Evolutionary conservation across 441 rosid genomes (phyloP), one percentile per base, ranked within the genome.

Genomic region (Syzygium malaccense): DNA sequence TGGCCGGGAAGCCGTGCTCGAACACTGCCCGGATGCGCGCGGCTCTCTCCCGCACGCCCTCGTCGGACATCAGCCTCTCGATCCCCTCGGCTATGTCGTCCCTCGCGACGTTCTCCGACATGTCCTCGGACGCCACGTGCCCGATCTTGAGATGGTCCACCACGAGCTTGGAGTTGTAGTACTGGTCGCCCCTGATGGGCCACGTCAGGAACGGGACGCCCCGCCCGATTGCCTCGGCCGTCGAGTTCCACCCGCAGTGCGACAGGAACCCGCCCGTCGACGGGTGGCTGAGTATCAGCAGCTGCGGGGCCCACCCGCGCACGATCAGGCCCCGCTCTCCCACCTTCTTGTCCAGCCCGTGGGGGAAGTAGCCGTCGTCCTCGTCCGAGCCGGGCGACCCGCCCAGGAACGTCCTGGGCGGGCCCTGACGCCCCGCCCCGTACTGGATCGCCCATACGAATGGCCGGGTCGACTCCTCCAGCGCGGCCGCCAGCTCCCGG

Each of bases 401-500:
- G 4, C 75, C 87, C 20, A 71, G n/a, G 51, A 71, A 37, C 28
- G 51, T 71, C 51, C 17, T 11, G 51, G 57, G 54, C 37, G 71
- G 54, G n/a, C 89, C 91, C 19, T 0, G 79, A 0, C 79, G 79
- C 14, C 79, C 79, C 28, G 95, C 85, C 6, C 88, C 89, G 51
- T 90, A 68, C 88, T 89, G 93, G 75, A 94, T 91, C 6, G 87
- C 93, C 96, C 94, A 95, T 37, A 94, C 91, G 85, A 95, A 95
- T 45, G 93, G 90, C 17, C 85, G 85, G 71, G 87, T 86, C 32
- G 94, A 90, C 51, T 66, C 92, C 62, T 92, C 93, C 23, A 93
- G 60, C 19, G 95, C 95, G 8, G 86, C 85, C 1, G 93, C 92
- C 41, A 95, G 33, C 30, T 90, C 68, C 20, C 87, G 57, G 49